These are phyloP conservation scores for Pleurotus tuoliensis DNA, from an alignment of 768 basidiomycete genomes.

Conservation along the genomic window DNA sequence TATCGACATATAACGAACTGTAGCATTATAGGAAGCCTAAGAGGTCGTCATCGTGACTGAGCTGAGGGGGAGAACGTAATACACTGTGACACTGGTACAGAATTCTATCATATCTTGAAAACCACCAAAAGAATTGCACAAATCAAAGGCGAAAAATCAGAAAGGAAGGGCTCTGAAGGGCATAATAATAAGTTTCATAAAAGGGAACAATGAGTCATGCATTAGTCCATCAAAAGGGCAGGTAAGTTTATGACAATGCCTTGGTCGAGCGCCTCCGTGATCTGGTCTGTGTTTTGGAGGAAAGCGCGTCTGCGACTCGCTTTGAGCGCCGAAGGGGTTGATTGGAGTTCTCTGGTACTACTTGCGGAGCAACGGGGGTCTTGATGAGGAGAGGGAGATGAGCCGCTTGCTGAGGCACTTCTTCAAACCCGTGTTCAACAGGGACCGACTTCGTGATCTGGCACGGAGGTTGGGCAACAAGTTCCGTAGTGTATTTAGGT, in stretches of 20 bases:
- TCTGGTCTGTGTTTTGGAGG: conserved; percentile 43
- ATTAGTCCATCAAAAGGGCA: conserved; percentile 28
- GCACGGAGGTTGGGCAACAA: too few species aligned
- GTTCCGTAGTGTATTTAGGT: too few species aligned
- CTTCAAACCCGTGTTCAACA: too few species aligned
- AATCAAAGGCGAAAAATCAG: neutral
- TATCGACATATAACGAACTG: conserved; percentile 2
- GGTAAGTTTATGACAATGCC: conserved; percentile 11
- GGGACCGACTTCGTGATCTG: too few species aligned
- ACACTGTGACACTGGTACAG: conserved; percentile 1
- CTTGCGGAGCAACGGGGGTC: neutral
- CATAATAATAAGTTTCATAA: neutral
- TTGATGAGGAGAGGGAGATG: too few species aligned
- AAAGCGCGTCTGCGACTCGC: conserved; percentile 59
- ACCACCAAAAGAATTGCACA: neutral
- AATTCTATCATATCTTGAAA: neutral
- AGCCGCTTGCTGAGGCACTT: too few species aligned
- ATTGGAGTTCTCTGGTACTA: conserved; percentile 13
- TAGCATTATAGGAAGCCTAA: neutral
- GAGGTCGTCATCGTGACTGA: neutral
- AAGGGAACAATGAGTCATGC: neutral
- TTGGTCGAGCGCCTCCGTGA: conserved; percentile 38
- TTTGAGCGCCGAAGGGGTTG: conserved; percentile 59
- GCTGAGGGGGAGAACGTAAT: neutral
- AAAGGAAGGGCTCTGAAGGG: neutral